These are phyloP conservation scores for Suhomyces bolitotheri DNA, from an alignment of 1,139 yeast species.

Conservation along the genomic window DNA sequence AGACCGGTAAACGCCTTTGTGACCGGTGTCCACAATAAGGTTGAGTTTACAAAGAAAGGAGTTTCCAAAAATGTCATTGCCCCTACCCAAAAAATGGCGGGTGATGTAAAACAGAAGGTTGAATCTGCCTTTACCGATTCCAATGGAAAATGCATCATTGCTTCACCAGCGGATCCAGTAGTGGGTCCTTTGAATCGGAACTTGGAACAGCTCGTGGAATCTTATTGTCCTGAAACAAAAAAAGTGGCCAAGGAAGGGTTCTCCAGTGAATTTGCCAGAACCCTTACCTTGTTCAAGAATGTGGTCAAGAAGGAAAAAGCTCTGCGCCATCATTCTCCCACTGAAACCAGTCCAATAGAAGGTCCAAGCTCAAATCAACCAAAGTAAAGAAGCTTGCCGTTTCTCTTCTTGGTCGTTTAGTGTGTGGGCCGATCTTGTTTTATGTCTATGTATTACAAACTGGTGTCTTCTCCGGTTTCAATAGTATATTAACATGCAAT, in stretches of 20 bases:
- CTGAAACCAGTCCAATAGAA: not conserved
- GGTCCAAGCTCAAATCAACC: not conserved
- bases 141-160: constrained; percentile 10
- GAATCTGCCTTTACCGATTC: constrained; percentile 7
- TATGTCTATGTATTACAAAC: too few relatives aligned
- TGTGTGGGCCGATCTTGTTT: too few relatives aligned
- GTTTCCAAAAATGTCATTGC: constrained; percentile 21
- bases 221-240: constrained; percentile 50
- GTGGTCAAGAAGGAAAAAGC: constrained; percentile 26
- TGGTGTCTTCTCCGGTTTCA: constrained; percentile 9
- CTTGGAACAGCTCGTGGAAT: constrained; percentile 46
- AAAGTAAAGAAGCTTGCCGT: too few relatives aligned
- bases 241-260: constrained; percentile 42
- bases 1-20: constrained; percentile 41
- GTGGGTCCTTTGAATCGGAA: constrained; percentile 59
- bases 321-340: not conserved
- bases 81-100: constrained; percentile 45
- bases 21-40: constrained; percentile 17
- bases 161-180: constrained; percentile 60
- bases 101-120: constrained; percentile 42
- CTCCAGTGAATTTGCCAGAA: constrained; percentile 56
- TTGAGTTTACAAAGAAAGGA: constrained; percentile 4
- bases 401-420: too few relatives aligned
- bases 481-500: constrained; percentile 19
- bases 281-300: constrained; percentile 43